Evolutionary conservation across 495 filamentous ascomycete species (phyloP).

Genomic region (Neurospora cerealis): DNA sequence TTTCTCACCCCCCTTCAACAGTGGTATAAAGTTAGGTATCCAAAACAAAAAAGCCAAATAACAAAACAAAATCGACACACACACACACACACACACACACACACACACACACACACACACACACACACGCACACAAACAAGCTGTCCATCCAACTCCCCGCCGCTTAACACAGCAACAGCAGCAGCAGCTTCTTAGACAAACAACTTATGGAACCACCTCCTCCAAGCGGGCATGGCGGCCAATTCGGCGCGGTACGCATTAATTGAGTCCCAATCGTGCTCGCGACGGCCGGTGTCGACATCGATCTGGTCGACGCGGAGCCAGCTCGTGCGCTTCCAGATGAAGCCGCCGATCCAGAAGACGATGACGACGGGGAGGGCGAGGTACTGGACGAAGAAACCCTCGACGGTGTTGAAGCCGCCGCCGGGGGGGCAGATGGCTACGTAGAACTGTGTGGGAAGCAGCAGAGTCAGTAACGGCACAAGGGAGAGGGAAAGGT

Average conservation of each 20-base stretch:
- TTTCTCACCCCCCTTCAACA: too few relatives aligned
- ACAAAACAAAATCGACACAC: too few relatives aligned
- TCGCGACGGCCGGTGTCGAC: conserved; percentile 53
- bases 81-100: too few relatives aligned
- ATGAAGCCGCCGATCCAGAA: conserved; percentile 58
- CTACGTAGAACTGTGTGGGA: conserved; percentile 39
- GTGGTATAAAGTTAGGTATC: too few relatives aligned
- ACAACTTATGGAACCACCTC: conserved; percentile 32
- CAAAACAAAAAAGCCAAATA: too few relatives aligned
- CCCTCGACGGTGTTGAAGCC: conserved; percentile 38
- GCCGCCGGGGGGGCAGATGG: conserved; percentile 34
- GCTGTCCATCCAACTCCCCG: too few relatives aligned
- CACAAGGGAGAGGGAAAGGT: too few relatives aligned
- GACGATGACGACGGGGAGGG: conserved; percentile 67
- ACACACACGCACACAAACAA: too few relatives aligned
- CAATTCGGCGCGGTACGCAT: conserved; percentile 31
- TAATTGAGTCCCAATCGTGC: conserved; percentile 45
- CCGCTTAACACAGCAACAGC: not conserved
- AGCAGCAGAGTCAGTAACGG: too few relatives aligned
- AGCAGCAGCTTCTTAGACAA: conserved; percentile 36
- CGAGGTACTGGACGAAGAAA: conserved; percentile 78
- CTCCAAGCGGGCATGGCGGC: conserved; percentile 43
- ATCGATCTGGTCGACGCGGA: conserved; percentile 46
- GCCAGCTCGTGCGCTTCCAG: conserved; percentile 54
- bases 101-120: too few relatives aligned